A percentile compares a stretch with the other conserved stretches of the same genome.
These are phyloP conservation scores for Picea abies DNA, from an alignment of 83 land plant species.

Conservation along the genomic window DNA sequence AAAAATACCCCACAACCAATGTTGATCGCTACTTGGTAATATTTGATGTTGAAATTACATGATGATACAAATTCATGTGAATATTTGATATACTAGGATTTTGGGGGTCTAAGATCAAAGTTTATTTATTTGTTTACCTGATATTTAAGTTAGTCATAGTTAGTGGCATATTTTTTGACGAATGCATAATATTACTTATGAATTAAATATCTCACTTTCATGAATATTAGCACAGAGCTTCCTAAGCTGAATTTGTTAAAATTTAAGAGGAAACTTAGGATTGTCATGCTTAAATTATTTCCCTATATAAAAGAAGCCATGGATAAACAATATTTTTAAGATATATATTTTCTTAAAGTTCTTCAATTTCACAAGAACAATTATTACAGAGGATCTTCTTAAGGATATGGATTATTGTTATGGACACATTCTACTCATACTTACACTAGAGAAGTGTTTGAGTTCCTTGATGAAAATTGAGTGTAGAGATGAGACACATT, in stretches of 20 bases:
- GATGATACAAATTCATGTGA: too few relatives aligned
- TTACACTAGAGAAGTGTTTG: constrained; percentile 63
- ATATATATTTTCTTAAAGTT: constrained; percentile 38
- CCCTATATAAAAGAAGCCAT: constrained; percentile 64
- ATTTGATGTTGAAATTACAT: too few relatives aligned
- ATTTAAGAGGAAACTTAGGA: constrained; percentile 82
- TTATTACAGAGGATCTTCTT: constrained; percentile 57
- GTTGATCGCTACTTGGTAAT: too few relatives aligned
- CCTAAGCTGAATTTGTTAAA: constrained; percentile 51
- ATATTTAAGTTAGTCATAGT: too few relatives aligned
- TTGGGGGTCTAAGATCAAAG: too few relatives aligned
- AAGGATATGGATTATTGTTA: constrained; percentile 32
- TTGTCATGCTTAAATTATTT: constrained; percentile 71
- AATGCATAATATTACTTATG: too few relatives aligned
- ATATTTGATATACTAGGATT: too few relatives aligned
- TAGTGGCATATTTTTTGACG: too few relatives aligned
- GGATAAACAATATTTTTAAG: constrained; percentile 49
- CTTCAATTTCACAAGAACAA: constrained; percentile 73
- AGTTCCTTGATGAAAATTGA: constrained; percentile 78
- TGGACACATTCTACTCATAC: constrained; percentile 30
- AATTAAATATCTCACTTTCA: too few relatives aligned
- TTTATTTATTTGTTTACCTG: too few relatives aligned
- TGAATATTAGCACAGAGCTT: constrained; percentile 46
- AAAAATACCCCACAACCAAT: too few relatives aligned
- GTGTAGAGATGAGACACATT: too few relatives aligned